Evolutionary conservation across 208 protist species (phyloP).

Genomic region (Acanthamoeba culbertsoni): DNA sequence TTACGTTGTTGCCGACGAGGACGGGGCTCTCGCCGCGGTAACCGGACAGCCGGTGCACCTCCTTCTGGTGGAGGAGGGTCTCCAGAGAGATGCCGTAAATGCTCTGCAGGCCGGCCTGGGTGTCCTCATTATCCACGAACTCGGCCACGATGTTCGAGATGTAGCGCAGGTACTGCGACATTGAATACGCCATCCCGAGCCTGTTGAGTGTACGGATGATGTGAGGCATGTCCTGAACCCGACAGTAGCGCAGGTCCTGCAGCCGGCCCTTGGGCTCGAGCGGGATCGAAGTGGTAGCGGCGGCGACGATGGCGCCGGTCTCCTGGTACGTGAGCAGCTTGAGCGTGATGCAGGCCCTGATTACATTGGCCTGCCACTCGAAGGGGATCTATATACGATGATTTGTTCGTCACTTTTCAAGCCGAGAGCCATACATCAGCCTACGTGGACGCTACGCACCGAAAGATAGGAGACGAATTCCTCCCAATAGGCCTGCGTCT

Average conservation of each 20-base stretch:
- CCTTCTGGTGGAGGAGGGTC: conserved; percentile 71
- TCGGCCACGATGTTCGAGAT: conserved; percentile 79
- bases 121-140: conserved; percentile 62
- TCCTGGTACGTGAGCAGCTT: conserved; percentile 79
- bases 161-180: conserved; percentile 75
- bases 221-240: conserved; percentile 51
- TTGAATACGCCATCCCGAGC: conserved; percentile 74
- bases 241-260: conserved; percentile 46
- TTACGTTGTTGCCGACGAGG: conserved; percentile 71
- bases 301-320: conserved; percentile 77
- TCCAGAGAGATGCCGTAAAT: conserved; percentile 79
- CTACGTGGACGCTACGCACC: conserved; percentile 4
- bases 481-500: conserved; percentile 78
- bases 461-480: conserved; percentile 69
- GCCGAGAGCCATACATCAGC: neutral
- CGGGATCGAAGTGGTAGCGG: conserved; percentile 80
- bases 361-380: conserved; percentile 79
- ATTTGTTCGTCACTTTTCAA: neutral
- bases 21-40: conserved; percentile 78
- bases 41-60: conserved; percentile 73
- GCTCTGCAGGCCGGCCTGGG: conserved; percentile 63
- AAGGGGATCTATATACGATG: conserved; percentile 73
- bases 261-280: neutral
- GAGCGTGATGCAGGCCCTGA: conserved; percentile 79
- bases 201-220: conserved; percentile 61